Evolutionary conservation across 106 monocot genomes (phyloP).

Genomic region (Ottelia alismoides): DNA sequence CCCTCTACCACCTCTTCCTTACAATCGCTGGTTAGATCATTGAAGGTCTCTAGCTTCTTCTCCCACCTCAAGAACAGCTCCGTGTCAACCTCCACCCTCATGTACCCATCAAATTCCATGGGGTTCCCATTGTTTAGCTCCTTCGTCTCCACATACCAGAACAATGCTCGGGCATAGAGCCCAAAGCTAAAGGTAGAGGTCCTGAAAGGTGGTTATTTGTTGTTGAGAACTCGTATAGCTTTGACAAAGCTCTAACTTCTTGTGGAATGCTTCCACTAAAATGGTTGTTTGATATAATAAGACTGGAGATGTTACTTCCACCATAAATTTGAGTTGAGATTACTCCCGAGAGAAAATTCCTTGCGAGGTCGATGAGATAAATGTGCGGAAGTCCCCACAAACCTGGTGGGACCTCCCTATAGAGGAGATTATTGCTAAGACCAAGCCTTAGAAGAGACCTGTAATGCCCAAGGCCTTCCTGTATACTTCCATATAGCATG

Average conservation of each 20-base stretch:
- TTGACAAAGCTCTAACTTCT: slow-evolving; percentile 6
- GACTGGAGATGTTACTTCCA: slow-evolving; percentile 22
- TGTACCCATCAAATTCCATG: no score
- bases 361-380: slow-evolving; percentile 16
- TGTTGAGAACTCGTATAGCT: slow-evolving; percentile 4
- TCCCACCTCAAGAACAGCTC: not conserved
- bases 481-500: slow-evolving; percentile 28
- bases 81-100: no score
- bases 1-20: no score
- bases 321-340: slow-evolving; percentile 13
- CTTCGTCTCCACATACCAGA: no score
- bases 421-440: slow-evolving; percentile 23
- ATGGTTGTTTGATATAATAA: slow-evolving; percentile 8
- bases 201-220: slow-evolving; percentile 8
- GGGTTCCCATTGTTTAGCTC: no score
- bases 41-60: no score
- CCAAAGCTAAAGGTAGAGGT: no score
- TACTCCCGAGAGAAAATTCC: slow-evolving; percentile 12
- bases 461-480: slow-evolving; percentile 30
- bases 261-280: slow-evolving; percentile 9
- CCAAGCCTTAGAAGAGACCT: slow-evolving; percentile 28
- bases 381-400: slow-evolving; percentile 23
- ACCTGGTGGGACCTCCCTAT: slow-evolving; percentile 12
- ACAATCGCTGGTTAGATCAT: no score
- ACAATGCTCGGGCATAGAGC: no score